A percentile compares a stretch with the other conserved stretches of the same genome.
Evolutionary conservation across 306 rosid species (phyloP).

Genomic region (Albizia julibrissin): DNA sequence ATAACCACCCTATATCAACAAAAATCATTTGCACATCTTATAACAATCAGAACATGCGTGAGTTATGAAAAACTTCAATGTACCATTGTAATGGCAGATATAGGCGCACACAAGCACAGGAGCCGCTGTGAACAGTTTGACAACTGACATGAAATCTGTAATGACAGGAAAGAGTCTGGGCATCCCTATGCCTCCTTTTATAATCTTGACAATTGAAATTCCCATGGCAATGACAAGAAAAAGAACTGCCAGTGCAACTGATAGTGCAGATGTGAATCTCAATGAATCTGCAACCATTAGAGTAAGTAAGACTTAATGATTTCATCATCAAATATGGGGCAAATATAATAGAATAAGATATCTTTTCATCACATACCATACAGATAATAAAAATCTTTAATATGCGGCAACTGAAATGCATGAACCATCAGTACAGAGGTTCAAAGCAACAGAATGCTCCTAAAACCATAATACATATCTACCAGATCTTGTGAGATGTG

Average conservation of each 20-base stretch:
- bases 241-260: conserved; percentile 77
- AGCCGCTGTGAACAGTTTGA: conserved; percentile 70
- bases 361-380: conserved; percentile 23
- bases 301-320: conserved; percentile 3
- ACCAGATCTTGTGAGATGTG: neutral
- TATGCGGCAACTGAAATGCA: neutral
- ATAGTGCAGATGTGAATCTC: conserved; percentile 82
- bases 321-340: neutral
- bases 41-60: conserved; percentile 16
- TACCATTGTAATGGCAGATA: conserved; percentile 91
- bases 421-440: neutral
- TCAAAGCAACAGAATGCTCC: neutral
- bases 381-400: conserved; percentile 3
- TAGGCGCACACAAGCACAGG: conserved; percentile 85
- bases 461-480: neutral
- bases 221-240: conserved; percentile 88
- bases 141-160: conserved; percentile 54
- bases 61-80: conserved; percentile 23
- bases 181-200: conserved; percentile 69
- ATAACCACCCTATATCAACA: neutral
- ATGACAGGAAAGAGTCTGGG: conserved; percentile 76
- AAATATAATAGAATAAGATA: neutral
- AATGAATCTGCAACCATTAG: conserved; percentile 78
- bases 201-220: conserved; percentile 70
- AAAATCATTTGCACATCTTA: neutral